Base-by-base conservation (phyloP, 768 basidiomycete species). In the Naganishia onofrii region DNA sequence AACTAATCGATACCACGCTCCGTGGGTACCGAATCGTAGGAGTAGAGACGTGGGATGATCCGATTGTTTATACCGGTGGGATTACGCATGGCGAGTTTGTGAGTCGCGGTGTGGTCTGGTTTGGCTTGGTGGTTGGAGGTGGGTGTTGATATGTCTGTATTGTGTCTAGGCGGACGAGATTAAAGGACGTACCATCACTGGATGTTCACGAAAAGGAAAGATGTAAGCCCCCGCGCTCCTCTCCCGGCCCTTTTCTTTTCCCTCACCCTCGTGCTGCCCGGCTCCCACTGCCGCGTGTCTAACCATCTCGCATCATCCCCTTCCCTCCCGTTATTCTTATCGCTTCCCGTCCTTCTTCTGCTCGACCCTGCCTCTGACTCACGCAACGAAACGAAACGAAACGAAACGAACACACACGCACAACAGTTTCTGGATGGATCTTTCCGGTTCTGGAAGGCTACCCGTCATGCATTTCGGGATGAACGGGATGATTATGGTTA, bases 391-490 rank as follows among this genome's bases (percentile, higher is more conserved):
- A n/a, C n/a, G n/a, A n/a, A n/a, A n/a, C n/a, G n/a, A n/a, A n/a
- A n/a, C n/a, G n/a, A n/a, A n/a, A n/a, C n/a, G n/a, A n/a, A n/a
- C n/a, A n/a, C n/a, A n/a, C 34, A 36, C 34, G 34, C 12, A 36
- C 4, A 36, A 36, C 36, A 80, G 79, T 5, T 82, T 82, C 73
- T 92, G 88, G 74, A 77, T 91, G 13, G 83, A 84, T 53, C 83
- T 91, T 2, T 84, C 86, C 34, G 89, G 88, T 8, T 70, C 81
- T 17, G 89, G 89, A 0, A 83, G 83, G 74, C 77, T 85, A 72
- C 90, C 90, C 3, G 87, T 91, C 2, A 80, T 91, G 57, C 90
- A 91, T 76, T 90, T 91, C 73, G 90, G 90, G 1, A 92, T 91
- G 90, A 91, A 90, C 0, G 90, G 90, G n/a, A 89, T 87, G 86